phyloP scores from a whole-genome alignment of 495 filamentous ascomycete genomes.

The Aspergillus campestris region DNA sequence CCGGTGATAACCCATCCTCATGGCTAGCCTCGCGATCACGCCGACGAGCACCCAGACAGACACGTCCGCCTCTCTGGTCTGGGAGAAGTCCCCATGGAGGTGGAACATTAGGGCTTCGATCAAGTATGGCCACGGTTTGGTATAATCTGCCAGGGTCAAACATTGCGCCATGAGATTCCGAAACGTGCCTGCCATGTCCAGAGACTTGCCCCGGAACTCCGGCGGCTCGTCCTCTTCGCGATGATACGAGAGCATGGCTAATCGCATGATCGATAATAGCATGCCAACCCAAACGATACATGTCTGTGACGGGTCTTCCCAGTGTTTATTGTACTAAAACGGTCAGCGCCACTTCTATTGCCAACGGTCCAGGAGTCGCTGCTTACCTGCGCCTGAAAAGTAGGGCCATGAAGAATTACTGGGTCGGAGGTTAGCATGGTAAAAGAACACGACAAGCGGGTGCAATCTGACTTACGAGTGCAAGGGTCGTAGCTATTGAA shows the following conservation, averaged over 20 bases:
- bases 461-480: constrained; percentile 44
- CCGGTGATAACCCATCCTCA: constrained; percentile 93
- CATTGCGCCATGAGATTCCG: constrained; percentile 79
- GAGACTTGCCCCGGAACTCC: constrained; percentile 61
- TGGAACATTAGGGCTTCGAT: constrained; percentile 88
- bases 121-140: constrained; percentile 73
- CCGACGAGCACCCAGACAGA: constrained; percentile 75
- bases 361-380: not conserved
- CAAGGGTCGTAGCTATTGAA: constrained; percentile 67
- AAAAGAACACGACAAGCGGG: not conserved
- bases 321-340: constrained; percentile 69
- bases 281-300: constrained; percentile 84
- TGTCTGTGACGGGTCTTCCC: constrained; percentile 73
- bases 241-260: constrained; percentile 87
- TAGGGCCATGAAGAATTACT: constrained; percentile 79
- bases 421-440: constrained; percentile 33
- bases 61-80: constrained; percentile 71
- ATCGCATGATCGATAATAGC: constrained; percentile 76
- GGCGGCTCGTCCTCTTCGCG: constrained; percentile 86
- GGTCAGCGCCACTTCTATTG: constrained; percentile 2
- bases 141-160: constrained; percentile 80
- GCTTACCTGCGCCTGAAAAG: constrained; percentile 61
- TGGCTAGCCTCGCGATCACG: constrained; percentile 74
- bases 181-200: constrained; percentile 74
- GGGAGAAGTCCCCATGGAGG: constrained; percentile 69